Evolutionary conservation across 768 basidiomycete genomes (phyloP), one percentile per base, ranked within the genome.

Genomic region (Russula olivacea): DNA sequence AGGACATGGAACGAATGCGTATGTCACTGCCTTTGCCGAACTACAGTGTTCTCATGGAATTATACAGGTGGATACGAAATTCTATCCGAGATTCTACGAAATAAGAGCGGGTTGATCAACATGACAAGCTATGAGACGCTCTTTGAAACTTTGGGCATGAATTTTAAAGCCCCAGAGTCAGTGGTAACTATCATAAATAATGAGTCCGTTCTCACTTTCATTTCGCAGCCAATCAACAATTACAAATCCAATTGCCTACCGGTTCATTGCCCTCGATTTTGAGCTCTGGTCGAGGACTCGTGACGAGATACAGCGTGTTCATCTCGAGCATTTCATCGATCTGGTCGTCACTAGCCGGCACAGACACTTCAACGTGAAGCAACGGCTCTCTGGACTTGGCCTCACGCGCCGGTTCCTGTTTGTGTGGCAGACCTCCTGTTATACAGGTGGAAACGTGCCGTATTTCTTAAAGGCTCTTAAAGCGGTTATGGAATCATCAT

Each of bases 1-100:
- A 95, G 71, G 95, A 97, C 68, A 93, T 95, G 87, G 94, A 96
- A 71, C 79, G 87, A 38, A 75, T 93, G 58, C 84, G 93, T 93
- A 68, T 69, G 88, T 78, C 14, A 4, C n/a, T 32, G n/a, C 17
- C 19, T 43, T n/a, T 55, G 34, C 32, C 17, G 12, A 61, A 43
- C 32, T 19, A 21, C 52, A 47, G 49, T 25, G 55, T 32, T 17
- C 54, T 47, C 34, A 61, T 17, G 19, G 36, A 1, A 30, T n/a
- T 11, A 19, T 34, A 4, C 67, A 93, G 92, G 86, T 58, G 94
- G 93, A 11, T 98, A 95, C 68, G 94, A 96, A 58, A 85, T 93
- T 41, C 78, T 98, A 4, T 84, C 85, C 0, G 83, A 83, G 36
- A 85, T 90, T 25, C 76, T 98, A 17, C 77, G 87, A 30, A 76